Base-by-base conservation (phyloP, 2,329 filamentous ascomycete genomes). In the Chaetomiaceae sp. region DNA sequence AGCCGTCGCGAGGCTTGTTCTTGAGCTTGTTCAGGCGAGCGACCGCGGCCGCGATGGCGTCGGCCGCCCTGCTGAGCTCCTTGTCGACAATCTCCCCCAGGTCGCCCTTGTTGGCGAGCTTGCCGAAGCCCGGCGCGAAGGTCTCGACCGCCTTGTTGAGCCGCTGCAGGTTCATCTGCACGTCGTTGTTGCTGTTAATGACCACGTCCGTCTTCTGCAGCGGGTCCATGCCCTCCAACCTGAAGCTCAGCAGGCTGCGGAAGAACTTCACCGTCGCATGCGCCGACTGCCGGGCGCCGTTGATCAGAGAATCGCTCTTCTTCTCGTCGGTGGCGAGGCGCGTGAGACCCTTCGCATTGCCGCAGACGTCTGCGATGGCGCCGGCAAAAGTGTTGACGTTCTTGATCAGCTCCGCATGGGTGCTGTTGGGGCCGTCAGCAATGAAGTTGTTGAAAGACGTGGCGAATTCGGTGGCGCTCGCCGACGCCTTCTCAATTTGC, bases 391-490 rank as follows among this genome's bases (percentile, higher is more conserved):
- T 79, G 60, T 88, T 93, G 58, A 95, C 86, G 1, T 88, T 88
- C 63, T 89, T 89, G 66, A 97, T 97, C 51, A 98, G 85, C 49
- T 95, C 90, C 2, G 86, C 80, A 60, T 96, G 88, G 9, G 83
- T 83, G 62, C 87, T 88, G 65, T 90, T 95, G 5, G 91, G 90
- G 0, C 93, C 93, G 62, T 98, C 93, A 7, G 91, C 93, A 59
- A 98, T 94, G 66, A 94, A 97, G 68, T 95, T 95, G 72, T 96
- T 98, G 75, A 97, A 98, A 0, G 93, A 84, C 0, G 91, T 97
- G 1, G 91, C 93, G 67, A 98, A 98, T 64, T 98, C 93, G 67
- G 94, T 97, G 11, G 93, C 88, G 55, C 83, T 95, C 9, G 89
- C 82, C 7, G 90, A 93, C 0, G 93, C 90, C 72, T 97, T 98